Evolutionary conservation across 2,329 filamentous ascomycete species (phyloP).

Genomic region (Botrytis hyacinthi): DNA sequence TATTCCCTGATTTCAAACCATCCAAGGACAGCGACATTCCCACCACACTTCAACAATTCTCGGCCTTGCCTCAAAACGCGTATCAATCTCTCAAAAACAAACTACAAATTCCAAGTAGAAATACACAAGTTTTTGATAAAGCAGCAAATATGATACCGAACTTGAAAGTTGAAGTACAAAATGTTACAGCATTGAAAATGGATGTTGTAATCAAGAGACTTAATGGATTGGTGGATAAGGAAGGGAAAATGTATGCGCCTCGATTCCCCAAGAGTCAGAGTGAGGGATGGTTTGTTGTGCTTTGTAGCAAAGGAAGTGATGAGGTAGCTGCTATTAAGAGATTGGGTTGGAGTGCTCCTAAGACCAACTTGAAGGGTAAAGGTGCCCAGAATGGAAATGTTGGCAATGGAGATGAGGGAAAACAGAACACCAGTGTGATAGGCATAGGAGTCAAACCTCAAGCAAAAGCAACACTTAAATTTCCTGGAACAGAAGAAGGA

Average conservation of each 20-base stretch:
- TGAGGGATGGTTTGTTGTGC: conserved; percentile 86
- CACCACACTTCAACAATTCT: conserved; percentile 38
- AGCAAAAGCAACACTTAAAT: conserved; percentile 56
- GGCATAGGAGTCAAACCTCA: conserved; percentile 47
- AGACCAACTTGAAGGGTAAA: conserved; percentile 34
- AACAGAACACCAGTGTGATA: conserved; percentile 26
- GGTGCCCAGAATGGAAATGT: conserved; percentile 41
- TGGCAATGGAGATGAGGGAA: conserved; percentile 85
- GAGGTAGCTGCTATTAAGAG: conserved; percentile 86
- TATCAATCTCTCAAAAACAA: conserved; percentile 50
- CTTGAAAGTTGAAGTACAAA: conserved; percentile 59
- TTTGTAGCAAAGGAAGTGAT: conserved; percentile 64
- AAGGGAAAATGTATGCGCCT: conserved; percentile 79
- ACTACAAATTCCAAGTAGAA: conserved; percentile 52
- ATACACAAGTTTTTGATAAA: conserved; percentile 48
- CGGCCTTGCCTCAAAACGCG: conserved; percentile 31
- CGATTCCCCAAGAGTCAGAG: conserved; percentile 91
- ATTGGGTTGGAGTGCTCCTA: conserved; percentile 62
- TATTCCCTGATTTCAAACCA: conserved; percentile 45
- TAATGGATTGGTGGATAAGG: conserved; percentile 63
- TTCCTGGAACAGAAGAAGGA: conserved; percentile 47
- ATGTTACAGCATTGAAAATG: conserved; percentile 61
- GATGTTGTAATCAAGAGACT: conserved; percentile 62
- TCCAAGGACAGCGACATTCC: conserved; percentile 31
- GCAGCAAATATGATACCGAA: conserved; percentile 67